Conservation (phyloP, 371 early-diverging fungal species). For the Zychaea mexicana region DNA sequence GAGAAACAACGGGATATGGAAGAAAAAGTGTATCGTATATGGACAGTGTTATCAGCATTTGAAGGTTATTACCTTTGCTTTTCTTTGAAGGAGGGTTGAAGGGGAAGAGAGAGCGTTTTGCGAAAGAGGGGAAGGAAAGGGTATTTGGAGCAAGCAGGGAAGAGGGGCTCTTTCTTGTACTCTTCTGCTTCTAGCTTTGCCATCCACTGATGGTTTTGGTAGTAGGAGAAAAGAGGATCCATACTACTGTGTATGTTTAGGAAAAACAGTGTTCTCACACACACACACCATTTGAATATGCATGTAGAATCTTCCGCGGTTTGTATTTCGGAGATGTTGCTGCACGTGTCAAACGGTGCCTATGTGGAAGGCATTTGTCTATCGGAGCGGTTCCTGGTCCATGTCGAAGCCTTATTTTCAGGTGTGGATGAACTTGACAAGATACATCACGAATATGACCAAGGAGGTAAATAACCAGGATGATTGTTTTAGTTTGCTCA, state of each 20-base stretch:
- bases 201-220: too few relatives aligned
- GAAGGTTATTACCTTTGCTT: conserved; percentile 49
- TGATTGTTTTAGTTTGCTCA: too few relatives aligned
- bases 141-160: background rate
- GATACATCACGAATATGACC: conserved; percentile 34
- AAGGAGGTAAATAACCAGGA: conserved; percentile 26
- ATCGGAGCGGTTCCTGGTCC: conserved; percentile 88
- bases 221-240: too few relatives aligned
- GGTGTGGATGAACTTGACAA: conserved; percentile 74
- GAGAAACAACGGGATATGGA: conserved; percentile 68
- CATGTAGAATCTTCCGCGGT: conserved; percentile 89
- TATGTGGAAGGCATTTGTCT: conserved; percentile 86
- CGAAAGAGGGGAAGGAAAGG: background rate
- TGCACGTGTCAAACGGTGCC: conserved; percentile 90
- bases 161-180: too few relatives aligned
- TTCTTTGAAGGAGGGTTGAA: too few relatives aligned
- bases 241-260: background rate
- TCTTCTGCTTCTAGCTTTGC: too few relatives aligned
- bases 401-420: conserved; percentile 90
- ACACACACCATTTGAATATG: background rate
- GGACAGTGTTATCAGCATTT: conserved; percentile 92
- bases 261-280: background rate
- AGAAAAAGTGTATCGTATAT: conserved; percentile 90
- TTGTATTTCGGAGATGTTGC: conserved; percentile 95
- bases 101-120: background rate